Conservation (phyloP, 2,329 filamentous ascomycete genomes). For the Nannizziopsis arthrosporioides region DNA sequence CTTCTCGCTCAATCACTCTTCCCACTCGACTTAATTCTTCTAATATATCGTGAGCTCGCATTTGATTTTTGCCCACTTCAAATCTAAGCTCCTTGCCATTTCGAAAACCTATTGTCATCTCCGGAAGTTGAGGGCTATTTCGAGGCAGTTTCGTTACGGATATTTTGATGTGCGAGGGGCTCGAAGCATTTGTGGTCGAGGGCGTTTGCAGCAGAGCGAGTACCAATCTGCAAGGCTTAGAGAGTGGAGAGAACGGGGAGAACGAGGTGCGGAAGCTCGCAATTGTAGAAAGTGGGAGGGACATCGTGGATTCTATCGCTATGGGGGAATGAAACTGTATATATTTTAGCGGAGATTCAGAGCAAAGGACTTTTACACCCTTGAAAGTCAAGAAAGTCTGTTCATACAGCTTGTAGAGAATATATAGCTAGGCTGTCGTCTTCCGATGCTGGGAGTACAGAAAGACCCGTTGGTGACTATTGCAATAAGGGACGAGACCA, state of each 20-base stretch:
- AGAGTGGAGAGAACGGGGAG: constrained; percentile 74
- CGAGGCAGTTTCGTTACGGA: constrained; percentile 64
- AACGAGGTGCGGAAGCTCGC: constrained; percentile 76
- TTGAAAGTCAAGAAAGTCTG: too few species aligned
- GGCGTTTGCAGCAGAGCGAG: constrained; percentile 75
- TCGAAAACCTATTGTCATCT: constrained; percentile 76
- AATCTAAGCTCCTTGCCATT: constrained; percentile 85
- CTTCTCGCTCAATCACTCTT: constrained; percentile 65
- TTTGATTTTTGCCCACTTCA: constrained; percentile 62
- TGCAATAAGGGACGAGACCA: too few species aligned
- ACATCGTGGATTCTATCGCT: constrained; percentile 20
- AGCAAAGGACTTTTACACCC: too few species aligned
- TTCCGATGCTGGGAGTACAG: too few species aligned
- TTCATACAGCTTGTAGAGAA: too few species aligned
- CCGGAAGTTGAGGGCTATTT: constrained; percentile 54
- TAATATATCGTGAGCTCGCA: constrained; percentile 74
- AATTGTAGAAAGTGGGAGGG: constrained; percentile 33
- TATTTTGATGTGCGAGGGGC: constrained; percentile 63
- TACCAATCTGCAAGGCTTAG: constrained; percentile 77
- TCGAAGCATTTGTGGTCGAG: constrained; percentile 64
- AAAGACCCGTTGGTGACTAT: too few species aligned
- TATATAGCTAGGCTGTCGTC: too few species aligned
- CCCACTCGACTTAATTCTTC: constrained; percentile 88
- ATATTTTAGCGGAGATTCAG: background rate
- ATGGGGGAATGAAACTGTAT: background rate